Evolutionary conservation across 1,284 basidiomycete genomes (phyloP), one percentile per base, ranked within the genome.

Genomic region (Caloboletus inedulis): DNA sequence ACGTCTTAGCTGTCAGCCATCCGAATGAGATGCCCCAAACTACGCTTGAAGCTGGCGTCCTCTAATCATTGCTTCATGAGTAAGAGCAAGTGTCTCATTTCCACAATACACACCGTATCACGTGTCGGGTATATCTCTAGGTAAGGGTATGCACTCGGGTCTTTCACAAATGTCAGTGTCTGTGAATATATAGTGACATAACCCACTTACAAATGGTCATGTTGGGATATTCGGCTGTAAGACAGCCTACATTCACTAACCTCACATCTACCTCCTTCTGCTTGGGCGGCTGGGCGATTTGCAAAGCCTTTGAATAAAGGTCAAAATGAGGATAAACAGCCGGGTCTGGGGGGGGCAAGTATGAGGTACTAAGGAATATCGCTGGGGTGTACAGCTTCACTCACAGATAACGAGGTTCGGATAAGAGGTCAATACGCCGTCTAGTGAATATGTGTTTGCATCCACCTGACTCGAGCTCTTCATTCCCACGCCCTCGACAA

Each of bases 101-200:
- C 25, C 34, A 14, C 10, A 35, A 44, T 30, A 59, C 55, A 30
- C 21, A 62, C 61, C 53, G 7, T 18, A 21, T 49, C 37, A 30
- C 27, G 42, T n/a, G 43, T 50, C 19, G 78, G 76, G 57, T 79
- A 80, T 27, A 80, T 61, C 43, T 77, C 72, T 30, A 79, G 68
- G 59, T 70, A 55, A 42, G 79, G 77, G 59, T 81, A 80, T 12
- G 69, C 69, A 14, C 67, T 53, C 5, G 68, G 66, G 57, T 77
- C 78, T 77, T 49, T 23, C 19, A 13, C 18, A 21, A 18, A 23
- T 30, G 21, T 69, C 42, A 69, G 46, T 9, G 18, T 34, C 23
- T 9, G 29, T 33, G 13, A 21, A 6, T 16, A 27, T 33, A 27
- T 18, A 13, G 44, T 5, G 25, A 29, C 4, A 7, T 35, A 13